phyloP scores from a whole-genome alignment of 352 stramenopile genomes.

The Pythium oligandrum region DNA sequence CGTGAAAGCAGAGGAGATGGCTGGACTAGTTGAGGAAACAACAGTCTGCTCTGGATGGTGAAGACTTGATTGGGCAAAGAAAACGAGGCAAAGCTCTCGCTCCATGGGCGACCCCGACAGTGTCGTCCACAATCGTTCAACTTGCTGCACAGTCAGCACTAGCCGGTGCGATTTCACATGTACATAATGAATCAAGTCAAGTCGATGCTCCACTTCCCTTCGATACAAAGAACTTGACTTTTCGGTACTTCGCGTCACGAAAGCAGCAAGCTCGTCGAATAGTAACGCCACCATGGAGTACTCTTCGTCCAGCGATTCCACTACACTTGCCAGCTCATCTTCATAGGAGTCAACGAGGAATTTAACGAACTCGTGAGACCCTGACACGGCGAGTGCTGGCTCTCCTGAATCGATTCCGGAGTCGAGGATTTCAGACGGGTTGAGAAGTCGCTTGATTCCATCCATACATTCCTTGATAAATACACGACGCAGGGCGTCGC shows the following conservation, averaged over 20 bases:
- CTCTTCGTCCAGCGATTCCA: constrained; percentile 71
- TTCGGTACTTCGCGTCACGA: constrained; percentile 51
- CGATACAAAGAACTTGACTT: constrained; percentile 51
- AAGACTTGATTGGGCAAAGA: constrained; percentile 81
- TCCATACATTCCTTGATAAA: constrained; percentile 75
- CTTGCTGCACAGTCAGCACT: constrained; percentile 69
- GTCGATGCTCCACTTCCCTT: constrained; percentile 73
- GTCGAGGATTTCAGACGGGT: constrained; percentile 20
- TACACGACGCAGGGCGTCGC: constrained; percentile 54
- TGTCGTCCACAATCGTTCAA: constrained; percentile 69
- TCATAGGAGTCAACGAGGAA: constrained; percentile 86
- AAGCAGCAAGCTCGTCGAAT: constrained; percentile 82
- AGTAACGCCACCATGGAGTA: constrained; percentile 69
- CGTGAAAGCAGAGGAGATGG: constrained; percentile 71
- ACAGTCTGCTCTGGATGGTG: constrained; percentile 30
- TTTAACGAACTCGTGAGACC: constrained; percentile 78
- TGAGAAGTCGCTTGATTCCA: constrained; percentile 74
- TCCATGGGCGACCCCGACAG: constrained; percentile 72
- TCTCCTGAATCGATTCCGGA: constrained; percentile 13
- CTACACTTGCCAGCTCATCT: constrained; percentile 53
- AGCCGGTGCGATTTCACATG: constrained; percentile 77
- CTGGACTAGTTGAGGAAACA: not conserved
- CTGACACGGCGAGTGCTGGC: constrained; percentile 43
- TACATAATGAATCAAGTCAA: constrained; percentile 86
- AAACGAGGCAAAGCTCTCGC: constrained; percentile 75